These are phyloP conservation scores for Microbotryomycetes sp. DNA, from an alignment of 1,284 basidiomycete species.

Conservation along the genomic window DNA sequence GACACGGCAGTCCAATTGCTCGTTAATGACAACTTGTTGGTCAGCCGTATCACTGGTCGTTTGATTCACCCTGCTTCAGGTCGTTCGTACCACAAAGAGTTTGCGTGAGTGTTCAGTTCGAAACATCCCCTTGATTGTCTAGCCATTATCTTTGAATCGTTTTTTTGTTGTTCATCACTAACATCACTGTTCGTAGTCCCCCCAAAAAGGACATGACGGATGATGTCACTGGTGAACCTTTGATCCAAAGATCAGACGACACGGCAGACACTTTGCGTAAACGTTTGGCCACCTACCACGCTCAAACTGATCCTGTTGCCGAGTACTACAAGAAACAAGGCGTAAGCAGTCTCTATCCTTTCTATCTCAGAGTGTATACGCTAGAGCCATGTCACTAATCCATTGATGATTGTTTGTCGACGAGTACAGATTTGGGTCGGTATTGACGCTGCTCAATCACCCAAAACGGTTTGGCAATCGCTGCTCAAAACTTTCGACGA, in stretches of 20 bases:
- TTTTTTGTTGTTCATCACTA: background rate
- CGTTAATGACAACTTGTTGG: conserved; percentile 90
- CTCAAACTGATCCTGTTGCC: conserved; percentile 90
- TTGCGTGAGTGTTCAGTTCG: conserved; percentile 59
- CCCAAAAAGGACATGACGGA: conserved; percentile 92
- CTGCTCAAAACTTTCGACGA: conserved; percentile 48
- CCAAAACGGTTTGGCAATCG: conserved; percentile 83
- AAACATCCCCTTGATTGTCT: background rate
- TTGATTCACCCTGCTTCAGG: conserved; percentile 86
- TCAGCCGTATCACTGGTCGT: conserved; percentile 93
- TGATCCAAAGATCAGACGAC: conserved; percentile 51
- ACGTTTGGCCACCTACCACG: conserved; percentile 78
- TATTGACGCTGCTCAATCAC: conserved; percentile 89
- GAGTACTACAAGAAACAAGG: conserved; percentile 91
- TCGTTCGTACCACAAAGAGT: conserved; percentile 89
- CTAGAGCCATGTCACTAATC: too few species aligned
- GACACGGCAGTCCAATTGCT: conserved; percentile 87
- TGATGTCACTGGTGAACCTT: conserved; percentile 90
- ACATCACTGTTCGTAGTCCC: conserved; percentile 53
- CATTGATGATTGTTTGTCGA: too few species aligned
- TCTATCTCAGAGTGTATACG: background rate
- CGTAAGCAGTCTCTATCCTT: conserved; percentile 34
- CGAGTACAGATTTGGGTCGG: conserved; percentile 63
- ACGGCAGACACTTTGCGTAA: conserved; percentile 76
- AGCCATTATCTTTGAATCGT: background rate